Conservation (phyloP, 805 yeast species). For the Ogataea sp. region DNA sequence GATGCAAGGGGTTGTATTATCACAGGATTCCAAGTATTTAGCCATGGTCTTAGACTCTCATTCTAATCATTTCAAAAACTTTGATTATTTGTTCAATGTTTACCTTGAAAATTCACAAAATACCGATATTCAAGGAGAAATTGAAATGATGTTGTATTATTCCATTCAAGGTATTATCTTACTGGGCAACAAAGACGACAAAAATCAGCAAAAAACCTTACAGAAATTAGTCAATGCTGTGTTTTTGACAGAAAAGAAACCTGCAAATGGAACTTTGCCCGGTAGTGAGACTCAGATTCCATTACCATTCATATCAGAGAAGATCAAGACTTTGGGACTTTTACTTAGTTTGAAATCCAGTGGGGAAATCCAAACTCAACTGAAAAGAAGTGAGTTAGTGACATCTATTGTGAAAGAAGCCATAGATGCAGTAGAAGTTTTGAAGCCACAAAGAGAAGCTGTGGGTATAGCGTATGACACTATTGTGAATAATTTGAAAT, state of each 20-base stretch:
- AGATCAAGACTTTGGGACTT: conserved; percentile 11
- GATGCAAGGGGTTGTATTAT: neutral
- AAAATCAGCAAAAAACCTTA: no score
- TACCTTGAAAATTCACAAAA: no score
- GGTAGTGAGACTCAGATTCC: conserved; percentile 7
- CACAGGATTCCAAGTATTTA: neutral
- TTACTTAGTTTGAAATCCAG: neutral
- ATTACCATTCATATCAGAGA: conserved; percentile 10
- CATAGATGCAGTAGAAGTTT: conserved; percentile 1
- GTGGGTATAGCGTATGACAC: conserved; percentile 1
- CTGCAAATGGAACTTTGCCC: no score
- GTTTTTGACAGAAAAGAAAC: no score
- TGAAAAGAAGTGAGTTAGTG: neutral
- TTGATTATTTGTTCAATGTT: no score
- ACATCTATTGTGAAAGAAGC: conserved; percentile 1
- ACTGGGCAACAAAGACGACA: no score
- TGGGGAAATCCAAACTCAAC: neutral
- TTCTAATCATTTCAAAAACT: no score
- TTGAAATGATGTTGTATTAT: no score
- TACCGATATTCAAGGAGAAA: no score
- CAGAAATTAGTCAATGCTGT: no score
- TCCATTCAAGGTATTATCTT: no score
- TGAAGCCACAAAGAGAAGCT: conserved; percentile 2
- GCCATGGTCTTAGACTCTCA: no score
- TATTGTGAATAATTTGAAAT: conserved; percentile 12